Evolutionary conservation across 257 asterid genomes (phyloP).

Genomic region (Leonotis leonurus): DNA sequence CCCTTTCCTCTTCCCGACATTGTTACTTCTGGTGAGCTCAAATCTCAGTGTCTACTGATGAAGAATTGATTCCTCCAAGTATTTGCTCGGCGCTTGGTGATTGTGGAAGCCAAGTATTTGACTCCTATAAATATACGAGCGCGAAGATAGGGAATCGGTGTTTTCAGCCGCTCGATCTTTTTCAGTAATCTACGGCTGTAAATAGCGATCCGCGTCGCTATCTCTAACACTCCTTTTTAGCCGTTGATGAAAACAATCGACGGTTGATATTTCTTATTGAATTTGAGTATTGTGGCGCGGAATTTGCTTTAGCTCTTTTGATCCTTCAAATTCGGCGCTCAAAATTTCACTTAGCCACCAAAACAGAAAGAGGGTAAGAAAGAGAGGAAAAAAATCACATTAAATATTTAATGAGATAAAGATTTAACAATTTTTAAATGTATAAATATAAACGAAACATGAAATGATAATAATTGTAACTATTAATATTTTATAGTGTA

Average conservation of each 20-base stretch:
- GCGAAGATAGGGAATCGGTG: neutral
- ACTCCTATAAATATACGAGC: slow-evolving; percentile 8
- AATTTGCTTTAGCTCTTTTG: neutral
- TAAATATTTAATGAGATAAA: too few relatives aligned
- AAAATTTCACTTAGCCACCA: slow-evolving; percentile 21
- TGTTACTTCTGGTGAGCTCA: neutral
- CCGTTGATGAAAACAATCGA: slow-evolving; percentile 22
- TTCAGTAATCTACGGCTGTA: slow-evolving; percentile 15
- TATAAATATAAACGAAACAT: too few relatives aligned
- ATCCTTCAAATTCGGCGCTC: neutral
- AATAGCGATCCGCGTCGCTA: slow-evolving; percentile 19
- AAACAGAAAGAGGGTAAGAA: too few relatives aligned
- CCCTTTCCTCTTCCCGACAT: slow-evolving; percentile 58
- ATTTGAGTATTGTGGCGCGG: neutral
- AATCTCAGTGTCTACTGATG: neutral
- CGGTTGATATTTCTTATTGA: neutral
- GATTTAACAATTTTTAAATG: too few relatives aligned
- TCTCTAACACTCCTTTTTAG: neutral
- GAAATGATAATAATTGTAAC: too few relatives aligned
- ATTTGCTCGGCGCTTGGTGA: too few relatives aligned
- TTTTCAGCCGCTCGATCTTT: slow-evolving; percentile 21
- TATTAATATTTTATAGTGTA: too few relatives aligned
- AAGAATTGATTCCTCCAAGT: too few relatives aligned
- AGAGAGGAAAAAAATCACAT: too few relatives aligned
- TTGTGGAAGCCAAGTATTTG: too few relatives aligned